Evolutionary conservation across 1,284 basidiomycete species (phyloP).

Genomic region (Malassezia sp.): DNA sequence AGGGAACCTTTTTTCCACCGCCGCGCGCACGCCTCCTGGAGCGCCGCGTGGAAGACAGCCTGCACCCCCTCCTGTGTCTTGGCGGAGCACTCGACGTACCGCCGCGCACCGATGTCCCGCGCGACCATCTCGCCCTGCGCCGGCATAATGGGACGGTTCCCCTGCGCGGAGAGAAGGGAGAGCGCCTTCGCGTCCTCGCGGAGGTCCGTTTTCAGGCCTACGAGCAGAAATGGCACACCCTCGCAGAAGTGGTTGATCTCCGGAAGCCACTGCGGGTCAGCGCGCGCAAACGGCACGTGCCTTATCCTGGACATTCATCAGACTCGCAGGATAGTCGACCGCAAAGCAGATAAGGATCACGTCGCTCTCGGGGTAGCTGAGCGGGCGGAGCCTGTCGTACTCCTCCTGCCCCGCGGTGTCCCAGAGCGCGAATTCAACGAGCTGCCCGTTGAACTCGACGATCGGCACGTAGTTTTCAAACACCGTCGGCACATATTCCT

Average conservation of each 20-base stretch:
- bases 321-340: conserved; percentile 85
- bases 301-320: conserved; percentile 81
- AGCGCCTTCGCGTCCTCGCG: conserved; percentile 74
- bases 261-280: conserved; percentile 93
- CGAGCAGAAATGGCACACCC: conserved; percentile 77
- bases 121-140: conserved; percentile 58
- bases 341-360: conserved; percentile 96
- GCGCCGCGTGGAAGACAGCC: conserved; percentile 81
- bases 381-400: conserved; percentile 82
- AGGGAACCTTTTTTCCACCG: conserved; percentile 1
- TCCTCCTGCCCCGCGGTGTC: conserved; percentile 98
- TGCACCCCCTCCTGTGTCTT: conserved; percentile 79
- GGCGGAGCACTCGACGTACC: conserved; percentile 85
- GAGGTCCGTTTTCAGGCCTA: conserved; percentile 76
- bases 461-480: conserved; percentile 89
- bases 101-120: conserved; percentile 77
- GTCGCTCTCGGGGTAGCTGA: conserved; percentile 91
- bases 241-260: conserved; percentile 97
- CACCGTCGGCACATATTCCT: conserved; percentile 94
- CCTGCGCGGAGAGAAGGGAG: conserved; percentile 85
- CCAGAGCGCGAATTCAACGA: conserved; percentile 88
- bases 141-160: conserved; percentile 67
- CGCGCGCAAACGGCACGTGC: too few species aligned
- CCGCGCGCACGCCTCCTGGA: conserved; percentile 59
- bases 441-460: conserved; percentile 74